Conservation (phyloP, 768 basidiomycete species). For the Mycena filopes region DNA sequence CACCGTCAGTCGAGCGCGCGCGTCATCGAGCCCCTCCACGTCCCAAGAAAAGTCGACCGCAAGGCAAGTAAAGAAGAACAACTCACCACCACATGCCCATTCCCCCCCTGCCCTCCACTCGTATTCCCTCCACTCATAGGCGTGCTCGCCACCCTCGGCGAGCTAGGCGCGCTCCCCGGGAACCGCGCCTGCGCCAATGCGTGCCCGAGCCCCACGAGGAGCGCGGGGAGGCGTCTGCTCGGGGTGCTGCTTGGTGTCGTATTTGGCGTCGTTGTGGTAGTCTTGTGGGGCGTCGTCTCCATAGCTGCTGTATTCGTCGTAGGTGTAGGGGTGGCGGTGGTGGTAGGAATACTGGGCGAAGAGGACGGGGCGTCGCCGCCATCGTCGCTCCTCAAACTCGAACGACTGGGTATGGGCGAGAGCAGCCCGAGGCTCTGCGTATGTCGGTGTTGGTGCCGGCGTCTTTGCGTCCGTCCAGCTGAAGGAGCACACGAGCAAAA, state of each 20-base stretch:
- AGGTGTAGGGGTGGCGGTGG: constrained; percentile 6
- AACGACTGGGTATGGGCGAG: constrained; percentile 29
- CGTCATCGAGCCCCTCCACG: no score
- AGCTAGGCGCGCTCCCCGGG: constrained; percentile 9
- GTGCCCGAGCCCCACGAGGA: constrained; percentile 34
- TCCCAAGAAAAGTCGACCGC: no score
- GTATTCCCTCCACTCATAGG: background rate
- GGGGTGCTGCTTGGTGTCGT: background rate
- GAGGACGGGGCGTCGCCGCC: background rate
- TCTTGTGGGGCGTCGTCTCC: background rate
- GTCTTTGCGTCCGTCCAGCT: no score
- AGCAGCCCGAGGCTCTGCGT: constrained; percentile 34
- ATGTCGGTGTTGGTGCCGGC: constrained; percentile 23
- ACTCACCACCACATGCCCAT: background rate
- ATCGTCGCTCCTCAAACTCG: constrained; percentile 30
- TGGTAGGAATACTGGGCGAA: background rate
- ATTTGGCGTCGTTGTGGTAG: constrained; percentile 30
- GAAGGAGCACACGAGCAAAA: no score
- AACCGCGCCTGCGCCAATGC: constrained; percentile 12
- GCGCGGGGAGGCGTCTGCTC: constrained; percentile 36
- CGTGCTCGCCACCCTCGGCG: background rate
- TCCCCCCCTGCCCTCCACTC: no score
- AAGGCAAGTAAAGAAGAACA: background rate
- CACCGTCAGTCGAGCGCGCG: no score
- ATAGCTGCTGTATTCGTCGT: constrained; percentile 28